Conservation (phyloP, 2,329 filamentous ascomycete genomes). For the Pseudogymnoascus sp. region DNA sequence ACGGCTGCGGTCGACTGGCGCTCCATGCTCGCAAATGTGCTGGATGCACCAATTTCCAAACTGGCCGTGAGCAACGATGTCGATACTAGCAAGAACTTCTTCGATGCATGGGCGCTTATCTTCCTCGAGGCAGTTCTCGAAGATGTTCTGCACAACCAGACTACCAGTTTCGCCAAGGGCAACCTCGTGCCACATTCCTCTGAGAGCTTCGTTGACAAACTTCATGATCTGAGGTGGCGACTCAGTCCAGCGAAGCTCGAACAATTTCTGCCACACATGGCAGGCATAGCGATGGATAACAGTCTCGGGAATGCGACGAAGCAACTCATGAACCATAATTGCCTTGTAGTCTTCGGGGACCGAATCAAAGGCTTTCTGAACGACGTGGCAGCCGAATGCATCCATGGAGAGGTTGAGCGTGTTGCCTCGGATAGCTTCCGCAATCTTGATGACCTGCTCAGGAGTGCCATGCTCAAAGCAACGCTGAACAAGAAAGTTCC, state of each 20-base stretch:
- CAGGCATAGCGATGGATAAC: constrained; percentile 98
- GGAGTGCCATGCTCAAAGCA: constrained; percentile 97
- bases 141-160: constrained; percentile 97
- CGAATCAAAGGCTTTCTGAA: constrained; percentile 97
- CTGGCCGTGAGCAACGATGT: constrained; percentile 92
- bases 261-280: constrained; percentile 99
- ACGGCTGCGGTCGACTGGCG: constrained; percentile 80
- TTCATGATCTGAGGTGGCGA: constrained; percentile 97
- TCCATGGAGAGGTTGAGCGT: constrained; percentile 96
- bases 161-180: constrained; percentile 95
- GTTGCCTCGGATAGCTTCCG: constrained; percentile 86
- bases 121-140: constrained; percentile 97
- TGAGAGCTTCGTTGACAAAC: constrained; percentile 89
- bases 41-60: constrained; percentile 99
- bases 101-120: constrained; percentile 99
- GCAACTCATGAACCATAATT: constrained; percentile 95
- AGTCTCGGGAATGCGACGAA: constrained; percentile 91
- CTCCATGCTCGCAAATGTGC: constrained; percentile 95
- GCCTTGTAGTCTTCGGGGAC: constrained; percentile 97
- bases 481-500: constrained; percentile 95
- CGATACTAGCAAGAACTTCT: constrained; percentile 89
- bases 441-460: constrained; percentile 91
- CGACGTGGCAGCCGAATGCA: constrained; percentile 94
- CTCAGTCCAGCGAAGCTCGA: constrained; percentile 92
- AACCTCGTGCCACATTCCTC: constrained; percentile 98